Conservation (phyloP, 2,329 filamentous ascomycete genomes). For the Phaeomoniella chlamydospora region DNA sequence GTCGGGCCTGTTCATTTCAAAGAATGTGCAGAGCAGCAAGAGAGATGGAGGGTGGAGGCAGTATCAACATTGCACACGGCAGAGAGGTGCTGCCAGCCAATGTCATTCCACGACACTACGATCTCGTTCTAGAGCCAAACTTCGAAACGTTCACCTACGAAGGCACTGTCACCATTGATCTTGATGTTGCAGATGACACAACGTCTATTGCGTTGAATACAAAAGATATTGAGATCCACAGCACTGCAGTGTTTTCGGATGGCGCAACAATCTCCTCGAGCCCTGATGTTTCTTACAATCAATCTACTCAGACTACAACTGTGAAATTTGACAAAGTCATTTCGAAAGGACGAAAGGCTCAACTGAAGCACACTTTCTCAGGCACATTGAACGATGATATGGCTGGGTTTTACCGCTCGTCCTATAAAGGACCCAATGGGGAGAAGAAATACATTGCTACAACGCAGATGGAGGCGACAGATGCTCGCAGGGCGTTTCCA, state of each 20-base stretch:
- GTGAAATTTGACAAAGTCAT: conserved; percentile 64
- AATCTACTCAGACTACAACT: conserved; percentile 66
- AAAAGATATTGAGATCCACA: conserved; percentile 70
- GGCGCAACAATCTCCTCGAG: conserved; percentile 45
- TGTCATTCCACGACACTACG: conserved; percentile 83
- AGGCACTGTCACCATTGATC: conserved; percentile 70
- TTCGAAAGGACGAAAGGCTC: conserved; percentile 60
- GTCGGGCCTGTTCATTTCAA: background rate
- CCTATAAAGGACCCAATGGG: conserved; percentile 73
- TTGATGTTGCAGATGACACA: conserved; percentile 74
- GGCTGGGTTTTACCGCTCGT: conserved; percentile 94
- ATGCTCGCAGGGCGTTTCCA: conserved; percentile 82
- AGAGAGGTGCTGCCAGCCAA: conserved; percentile 80
- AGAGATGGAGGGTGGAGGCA: background rate
- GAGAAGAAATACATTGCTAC: conserved; percentile 72
- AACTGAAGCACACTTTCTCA: conserved; percentile 62
- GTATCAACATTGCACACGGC: background rate
- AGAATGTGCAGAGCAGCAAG: background rate
- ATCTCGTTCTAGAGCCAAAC: conserved; percentile 81
- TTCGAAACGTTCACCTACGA: conserved; percentile 78
- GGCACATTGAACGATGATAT: conserved; percentile 84
- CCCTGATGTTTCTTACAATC: conserved; percentile 58
- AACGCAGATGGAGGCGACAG: conserved; percentile 92
- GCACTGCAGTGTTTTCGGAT: conserved; percentile 50
- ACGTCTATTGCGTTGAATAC: conserved; percentile 79